Evolutionary conservation across 1,284 basidiomycete species (phyloP).

Genomic region (Rhodotorula glutinis): DNA sequence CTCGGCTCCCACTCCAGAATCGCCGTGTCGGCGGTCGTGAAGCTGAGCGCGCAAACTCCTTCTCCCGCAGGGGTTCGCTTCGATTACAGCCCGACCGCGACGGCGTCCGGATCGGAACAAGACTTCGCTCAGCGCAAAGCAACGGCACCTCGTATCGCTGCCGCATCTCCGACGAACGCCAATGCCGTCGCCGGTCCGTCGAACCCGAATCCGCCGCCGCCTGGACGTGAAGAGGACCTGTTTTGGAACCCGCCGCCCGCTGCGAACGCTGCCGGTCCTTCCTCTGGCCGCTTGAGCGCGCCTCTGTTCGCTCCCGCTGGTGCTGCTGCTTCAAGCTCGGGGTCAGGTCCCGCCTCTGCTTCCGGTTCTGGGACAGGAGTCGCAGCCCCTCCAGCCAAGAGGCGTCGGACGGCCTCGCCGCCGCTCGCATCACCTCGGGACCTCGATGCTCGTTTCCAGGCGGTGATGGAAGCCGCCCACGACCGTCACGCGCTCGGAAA

Average conservation of each 20-base stretch:
- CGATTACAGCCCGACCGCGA: too few relatives aligned
- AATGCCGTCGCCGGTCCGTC: constrained; percentile 8
- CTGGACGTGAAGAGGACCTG: background rate
- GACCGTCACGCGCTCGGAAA: too few relatives aligned
- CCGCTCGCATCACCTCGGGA: background rate
- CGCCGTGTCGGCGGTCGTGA: too few relatives aligned
- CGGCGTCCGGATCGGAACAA: too few relatives aligned
- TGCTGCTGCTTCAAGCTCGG: too few relatives aligned
- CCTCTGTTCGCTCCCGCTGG: too few relatives aligned
- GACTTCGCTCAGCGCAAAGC: too few relatives aligned
- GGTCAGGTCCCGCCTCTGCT: background rate
- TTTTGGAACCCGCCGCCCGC: background rate
- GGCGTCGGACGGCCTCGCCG: too few relatives aligned
- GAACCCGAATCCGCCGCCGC: constrained; percentile 4
- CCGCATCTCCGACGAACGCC: background rate
- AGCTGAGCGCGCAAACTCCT: too few relatives aligned
- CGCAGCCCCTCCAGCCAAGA: too few relatives aligned
- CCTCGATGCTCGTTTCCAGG: background rate
- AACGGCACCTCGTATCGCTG: background rate
- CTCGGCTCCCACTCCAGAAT: background rate
- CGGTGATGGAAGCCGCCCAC: background rate
- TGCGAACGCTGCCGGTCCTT: background rate
- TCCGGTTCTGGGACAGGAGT: background rate
- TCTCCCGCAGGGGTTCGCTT: too few relatives aligned
- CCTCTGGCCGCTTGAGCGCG: too few relatives aligned